These are phyloP conservation scores for Fusarium sp. DNA, from an alignment of 2,329 filamentous ascomycete genomes.

Conservation along the genomic window DNA sequence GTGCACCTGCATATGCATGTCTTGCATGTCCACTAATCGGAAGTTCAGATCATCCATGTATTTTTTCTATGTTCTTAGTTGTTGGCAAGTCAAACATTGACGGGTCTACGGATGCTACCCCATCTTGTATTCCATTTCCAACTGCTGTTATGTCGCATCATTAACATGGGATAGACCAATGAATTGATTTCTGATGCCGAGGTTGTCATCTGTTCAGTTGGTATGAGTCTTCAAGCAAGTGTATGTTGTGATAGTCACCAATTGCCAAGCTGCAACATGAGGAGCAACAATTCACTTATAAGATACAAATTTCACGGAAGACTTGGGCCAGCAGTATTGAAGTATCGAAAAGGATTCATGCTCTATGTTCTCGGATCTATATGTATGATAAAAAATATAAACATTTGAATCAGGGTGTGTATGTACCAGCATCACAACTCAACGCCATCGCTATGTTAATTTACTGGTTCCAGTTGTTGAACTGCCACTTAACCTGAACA, in stretches of 20 bases:
- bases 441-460: slow-evolving; percentile 3
- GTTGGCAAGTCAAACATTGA: not conserved
- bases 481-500: slow-evolving; percentile 43
- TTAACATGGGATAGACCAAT: not conserved
- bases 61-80: not conserved
- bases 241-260: not conserved
- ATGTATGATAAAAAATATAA: slow-evolving; percentile 24
- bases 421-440: slow-evolving; percentile 34
- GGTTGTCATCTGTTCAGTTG: too few relatives aligned
- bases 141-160: not conserved
- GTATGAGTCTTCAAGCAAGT: not conserved
- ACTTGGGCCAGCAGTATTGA: not conserved
- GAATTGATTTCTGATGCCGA: not conserved
- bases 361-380: slow-evolving; percentile 19
- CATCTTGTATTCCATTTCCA: not conserved
- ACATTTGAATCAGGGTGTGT: slow-evolving; percentile 33
- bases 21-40: slow-evolving; percentile 18
- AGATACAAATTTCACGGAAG: not conserved
- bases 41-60: not conserved
- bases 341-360: not conserved
- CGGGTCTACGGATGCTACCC: not conserved
- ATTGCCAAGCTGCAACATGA: not conserved
- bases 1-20: slow-evolving; percentile 25
- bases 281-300: not conserved
- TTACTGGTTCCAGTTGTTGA: slow-evolving; percentile 45